Evolutionary conservation across 2,329 filamentous ascomycete species (phyloP).

Genomic region (Ascochyta pisi): DNA sequence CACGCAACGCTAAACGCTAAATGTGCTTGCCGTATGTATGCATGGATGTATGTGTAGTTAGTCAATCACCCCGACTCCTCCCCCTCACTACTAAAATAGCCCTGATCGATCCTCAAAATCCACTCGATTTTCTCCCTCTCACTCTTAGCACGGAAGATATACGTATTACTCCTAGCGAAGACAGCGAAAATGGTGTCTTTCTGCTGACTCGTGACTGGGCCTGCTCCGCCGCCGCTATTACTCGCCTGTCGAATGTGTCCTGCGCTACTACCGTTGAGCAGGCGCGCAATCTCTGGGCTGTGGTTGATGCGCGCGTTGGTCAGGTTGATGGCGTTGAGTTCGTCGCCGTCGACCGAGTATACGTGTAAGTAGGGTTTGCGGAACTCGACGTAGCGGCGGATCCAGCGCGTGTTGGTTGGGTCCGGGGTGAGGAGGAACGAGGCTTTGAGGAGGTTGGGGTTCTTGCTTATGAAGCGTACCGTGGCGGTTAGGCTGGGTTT

Average conservation of each 20-base stretch:
- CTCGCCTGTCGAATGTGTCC: slow-evolving; percentile 10
- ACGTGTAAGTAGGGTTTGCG: slow-evolving; percentile 91
- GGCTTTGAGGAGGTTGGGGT: slow-evolving; percentile 74
- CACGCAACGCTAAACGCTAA: not conserved
- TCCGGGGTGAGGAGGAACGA: slow-evolving; percentile 89
- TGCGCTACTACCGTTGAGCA: slow-evolving; percentile 64
- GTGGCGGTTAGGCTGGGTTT: slow-evolving; percentile 75
- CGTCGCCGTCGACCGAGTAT: slow-evolving; percentile 86
- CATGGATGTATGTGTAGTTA: no score
- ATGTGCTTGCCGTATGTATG: no score
- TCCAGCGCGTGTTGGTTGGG: slow-evolving; percentile 81
- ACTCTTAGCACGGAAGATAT: slow-evolving; percentile 87
- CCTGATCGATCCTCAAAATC: slow-evolving; percentile 94
- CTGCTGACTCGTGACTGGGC: slow-evolving; percentile 41
- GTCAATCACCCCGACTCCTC: slow-evolving; percentile 17
- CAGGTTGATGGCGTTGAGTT: slow-evolving; percentile 87
- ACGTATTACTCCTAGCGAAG: slow-evolving; percentile 93
- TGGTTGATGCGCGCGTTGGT: slow-evolving; percentile 91
- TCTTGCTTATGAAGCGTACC: slow-evolving; percentile 80
- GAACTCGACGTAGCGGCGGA: slow-evolving; percentile 91
- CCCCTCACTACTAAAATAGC: slow-evolving; percentile 58
- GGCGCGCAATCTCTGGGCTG: slow-evolving; percentile 81
- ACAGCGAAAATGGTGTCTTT: slow-evolving; percentile 81
- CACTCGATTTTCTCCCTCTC: slow-evolving; percentile 95
- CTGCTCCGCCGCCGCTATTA: not conserved